Base-by-base conservation (phyloP, 805 yeast genomes). In the Yamadazyma olivae region DNA sequence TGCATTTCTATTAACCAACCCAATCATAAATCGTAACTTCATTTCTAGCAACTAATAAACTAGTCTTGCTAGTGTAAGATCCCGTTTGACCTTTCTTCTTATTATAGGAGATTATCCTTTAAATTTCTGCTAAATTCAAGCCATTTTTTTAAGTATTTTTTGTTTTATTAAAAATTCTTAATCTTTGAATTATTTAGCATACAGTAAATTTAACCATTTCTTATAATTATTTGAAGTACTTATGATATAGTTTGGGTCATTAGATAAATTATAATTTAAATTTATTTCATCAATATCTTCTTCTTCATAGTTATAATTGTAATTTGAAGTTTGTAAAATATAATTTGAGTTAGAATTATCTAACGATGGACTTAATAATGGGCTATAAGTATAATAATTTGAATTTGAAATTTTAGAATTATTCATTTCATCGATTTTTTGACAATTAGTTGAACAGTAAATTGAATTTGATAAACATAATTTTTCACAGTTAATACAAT, bases 401-500 rank as follows among this genome's bases (percentile, higher is more conserved):
- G 49, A 32, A 47, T 32, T 6, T 46, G 49, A 32, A 51, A 56
- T 24, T 35, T 14, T 10, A 35, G 36, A 10, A 39, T 27, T 14
- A 19, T 41, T 44, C 14, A 44, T 46, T 41, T 61, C 68, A 39
- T 64, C 70, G 12, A 44, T 42, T 25, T 44, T 46, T 43, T 57
- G 59, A 45, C 73, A 67, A 19, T 50, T 52, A 8, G 55, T 58
- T 9, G 56, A 48, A 41, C 63, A 57, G 38, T 57, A 57, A 5
- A 56, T 48, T 7, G 52, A 43, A 30, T 48, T 51, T 4, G 51
- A 45, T 14, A 44, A 33, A 40, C 48, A 44, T 26, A 60, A 51
- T 44, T 59, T 52, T 42, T 61, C 67, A 45, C 69, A 62, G 27
- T 57, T 48, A 18, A 62, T 55, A 46, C 69, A 62, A 45, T 59